A percentile compares a stretch with the other conserved stretches of the same genome.
phyloP scores from a whole-genome alignment of 345 rosid species.

The Citrus sp. region DNA sequence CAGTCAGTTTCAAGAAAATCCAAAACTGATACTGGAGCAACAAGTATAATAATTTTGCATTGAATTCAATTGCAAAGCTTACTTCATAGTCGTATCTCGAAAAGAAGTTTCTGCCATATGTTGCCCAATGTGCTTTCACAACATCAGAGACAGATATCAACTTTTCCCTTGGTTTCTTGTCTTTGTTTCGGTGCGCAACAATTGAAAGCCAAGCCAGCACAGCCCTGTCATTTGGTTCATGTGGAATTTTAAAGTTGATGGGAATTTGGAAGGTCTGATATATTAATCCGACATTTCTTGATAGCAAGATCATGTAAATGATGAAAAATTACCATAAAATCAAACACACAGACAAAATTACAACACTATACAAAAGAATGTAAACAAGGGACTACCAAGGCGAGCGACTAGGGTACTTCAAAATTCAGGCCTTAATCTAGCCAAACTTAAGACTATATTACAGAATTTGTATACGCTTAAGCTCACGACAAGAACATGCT shows the following conservation, averaged over 20 bases:
- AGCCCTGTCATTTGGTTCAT: slow-evolving; percentile 54
- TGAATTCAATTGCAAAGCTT: slow-evolving; percentile 22
- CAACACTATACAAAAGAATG: not conserved
- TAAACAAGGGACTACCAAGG: not conserved
- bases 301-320: not conserved
- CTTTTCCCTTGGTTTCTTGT: slow-evolving; percentile 71
- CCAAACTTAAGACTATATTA: not conserved
- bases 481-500: not conserved
- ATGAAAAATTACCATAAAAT: not conserved
- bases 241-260: not conserved
- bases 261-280: not conserved
- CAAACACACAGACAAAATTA: not conserved
- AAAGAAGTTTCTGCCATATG: slow-evolving; percentile 87
- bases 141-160: slow-evolving; percentile 81
- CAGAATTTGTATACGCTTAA: not conserved
- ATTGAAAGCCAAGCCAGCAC: slow-evolving; percentile 94
- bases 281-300: not conserved
- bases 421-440: not conserved
- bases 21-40: not conserved
- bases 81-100: slow-evolving; percentile 96
- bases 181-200: slow-evolving; percentile 74
- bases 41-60: not conserved
- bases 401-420: not conserved
- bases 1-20: not conserved
- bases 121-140: slow-evolving; percentile 88